Evolutionary conservation across 352 stramenopile genomes (phyloP).

Genomic region (Globisporangium radiosum): DNA sequence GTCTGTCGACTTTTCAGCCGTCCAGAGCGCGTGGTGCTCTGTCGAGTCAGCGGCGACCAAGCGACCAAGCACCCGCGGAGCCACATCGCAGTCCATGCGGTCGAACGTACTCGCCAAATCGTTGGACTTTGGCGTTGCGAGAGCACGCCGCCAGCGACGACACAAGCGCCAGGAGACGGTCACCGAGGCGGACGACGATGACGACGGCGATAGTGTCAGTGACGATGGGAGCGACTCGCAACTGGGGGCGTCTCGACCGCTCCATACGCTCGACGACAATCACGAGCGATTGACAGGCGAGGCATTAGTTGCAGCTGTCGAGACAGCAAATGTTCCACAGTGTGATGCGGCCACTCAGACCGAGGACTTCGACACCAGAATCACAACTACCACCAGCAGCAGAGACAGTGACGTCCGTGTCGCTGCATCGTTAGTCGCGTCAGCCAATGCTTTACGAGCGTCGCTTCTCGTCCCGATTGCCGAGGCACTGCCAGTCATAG

Average conservation of each 20-base stretch:
- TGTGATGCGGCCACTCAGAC: too few species aligned
- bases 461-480: too few species aligned
- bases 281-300: too few species aligned
- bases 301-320: too few species aligned
- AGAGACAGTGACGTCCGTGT: too few species aligned
- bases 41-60: not conserved
- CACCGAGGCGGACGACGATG: constrained; percentile 5
- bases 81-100: not conserved
- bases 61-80: not conserved
- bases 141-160: not conserved
- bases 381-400: too few species aligned
- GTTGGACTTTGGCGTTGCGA: constrained; percentile 11
- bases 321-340: too few species aligned
- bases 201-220: not conserved
- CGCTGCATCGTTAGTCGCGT: too few species aligned
- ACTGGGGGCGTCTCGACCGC: not conserved
- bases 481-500: too few species aligned
- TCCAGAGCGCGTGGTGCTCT: not conserved
- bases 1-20: not conserved
- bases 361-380: too few species aligned
- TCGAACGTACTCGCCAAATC: constrained; percentile 27
- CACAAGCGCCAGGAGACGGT: not conserved
- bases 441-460: too few species aligned
- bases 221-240: not conserved
- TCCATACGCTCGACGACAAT: too few species aligned